Conservation (phyloP, 208 protist genomes). For the Crithidia bombi region DNA sequence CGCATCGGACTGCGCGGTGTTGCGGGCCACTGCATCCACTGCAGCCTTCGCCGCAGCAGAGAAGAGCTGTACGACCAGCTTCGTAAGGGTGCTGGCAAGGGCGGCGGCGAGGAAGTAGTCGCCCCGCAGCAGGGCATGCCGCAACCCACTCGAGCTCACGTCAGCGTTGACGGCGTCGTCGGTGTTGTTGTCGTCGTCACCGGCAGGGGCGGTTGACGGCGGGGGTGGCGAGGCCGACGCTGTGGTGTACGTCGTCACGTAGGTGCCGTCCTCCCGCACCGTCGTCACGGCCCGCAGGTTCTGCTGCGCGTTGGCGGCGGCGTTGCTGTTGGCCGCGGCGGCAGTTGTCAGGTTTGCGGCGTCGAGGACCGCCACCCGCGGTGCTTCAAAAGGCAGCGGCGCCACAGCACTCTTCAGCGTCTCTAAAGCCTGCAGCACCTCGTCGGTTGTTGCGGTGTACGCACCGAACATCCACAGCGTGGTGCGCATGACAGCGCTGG, state of each 20-base stretch:
- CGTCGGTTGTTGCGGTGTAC: slow-evolving; percentile 67
- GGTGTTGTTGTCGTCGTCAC: slow-evolving; percentile 4
- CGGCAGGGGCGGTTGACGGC: neutral
- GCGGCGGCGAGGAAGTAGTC: slow-evolving; percentile 95
- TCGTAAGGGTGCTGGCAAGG: slow-evolving; percentile 91
- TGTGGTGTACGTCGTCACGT: slow-evolving; percentile 89
- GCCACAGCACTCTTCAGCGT: slow-evolving; percentile 49
- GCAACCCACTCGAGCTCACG: slow-evolving; percentile 47
- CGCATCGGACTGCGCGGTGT: slow-evolving; percentile 59
- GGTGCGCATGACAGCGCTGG: slow-evolving; percentile 71
- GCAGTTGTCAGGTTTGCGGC: slow-evolving; percentile 20
- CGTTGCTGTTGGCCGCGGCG: slow-evolving; percentile 13
- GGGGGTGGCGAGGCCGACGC: slow-evolving; percentile 24
- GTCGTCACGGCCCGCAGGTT: slow-evolving; percentile 69
- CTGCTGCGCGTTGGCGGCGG: slow-evolving; percentile 10
- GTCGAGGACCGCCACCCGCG: slow-evolving; percentile 14
- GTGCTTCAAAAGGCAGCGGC: slow-evolving; percentile 63
- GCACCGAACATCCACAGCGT: slow-evolving; percentile 95
- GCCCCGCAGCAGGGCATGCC: slow-evolving; percentile 68
- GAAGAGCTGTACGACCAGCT: slow-evolving; percentile 92
- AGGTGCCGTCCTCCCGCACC: slow-evolving; percentile 93
- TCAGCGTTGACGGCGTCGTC: slow-evolving; percentile 9
- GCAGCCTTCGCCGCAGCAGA: slow-evolving; percentile 10
- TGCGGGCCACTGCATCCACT: slow-evolving; percentile 37
- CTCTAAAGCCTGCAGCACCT: slow-evolving; percentile 58